Evolutionary conservation across 2,329 filamentous ascomycete species (phyloP).

Genomic region (Phoma sp.): DNA sequence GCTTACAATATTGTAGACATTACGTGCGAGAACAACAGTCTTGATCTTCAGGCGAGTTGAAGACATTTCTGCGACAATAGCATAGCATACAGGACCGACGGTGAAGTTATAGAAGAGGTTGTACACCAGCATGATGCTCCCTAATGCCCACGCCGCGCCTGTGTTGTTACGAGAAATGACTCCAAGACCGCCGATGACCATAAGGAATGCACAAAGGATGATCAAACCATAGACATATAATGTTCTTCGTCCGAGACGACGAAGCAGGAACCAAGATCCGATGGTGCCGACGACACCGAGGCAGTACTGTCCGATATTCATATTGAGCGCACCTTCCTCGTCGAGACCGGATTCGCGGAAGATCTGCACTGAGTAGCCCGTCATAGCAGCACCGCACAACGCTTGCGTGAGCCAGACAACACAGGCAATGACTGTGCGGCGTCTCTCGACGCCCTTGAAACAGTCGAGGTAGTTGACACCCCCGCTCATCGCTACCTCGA

Average conservation of each 20-base stretch:
- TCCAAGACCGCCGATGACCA: constrained; percentile 80
- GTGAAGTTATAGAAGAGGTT: constrained; percentile 80
- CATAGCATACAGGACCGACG: constrained; percentile 88
- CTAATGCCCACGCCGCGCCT: constrained; percentile 51
- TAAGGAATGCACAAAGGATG: constrained; percentile 8
- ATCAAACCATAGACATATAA: constrained; percentile 9
- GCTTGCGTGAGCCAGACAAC: constrained; percentile 64
- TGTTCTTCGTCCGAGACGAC: constrained; percentile 46
- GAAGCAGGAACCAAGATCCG: constrained; percentile 73
- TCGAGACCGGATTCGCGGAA: constrained; percentile 13
- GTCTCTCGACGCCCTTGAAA: constrained; percentile 60
- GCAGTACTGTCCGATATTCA: constrained; percentile 16
- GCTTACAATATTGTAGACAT: constrained; percentile 68
- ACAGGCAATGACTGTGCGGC: constrained; percentile 61
- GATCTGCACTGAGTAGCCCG: constrained; percentile 34
- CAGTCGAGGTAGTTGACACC: constrained; percentile 58
- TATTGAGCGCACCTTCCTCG: constrained; percentile 11
- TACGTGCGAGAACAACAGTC: constrained; percentile 82
- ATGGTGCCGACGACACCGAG: constrained; percentile 19
- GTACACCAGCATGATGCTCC: constrained; percentile 36
- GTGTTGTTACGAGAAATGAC: constrained; percentile 55
- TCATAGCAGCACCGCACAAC: constrained; percentile 53
- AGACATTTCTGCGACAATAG: constrained; percentile 81
- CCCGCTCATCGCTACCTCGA: constrained; percentile 54
- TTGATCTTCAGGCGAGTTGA: constrained; percentile 85